A percentile compares a stretch with the other conserved stretches of the same genome.
Conservation (phyloP, 2,329 filamentous ascomycete genomes). For the Xylariaceae sp. region DNA sequence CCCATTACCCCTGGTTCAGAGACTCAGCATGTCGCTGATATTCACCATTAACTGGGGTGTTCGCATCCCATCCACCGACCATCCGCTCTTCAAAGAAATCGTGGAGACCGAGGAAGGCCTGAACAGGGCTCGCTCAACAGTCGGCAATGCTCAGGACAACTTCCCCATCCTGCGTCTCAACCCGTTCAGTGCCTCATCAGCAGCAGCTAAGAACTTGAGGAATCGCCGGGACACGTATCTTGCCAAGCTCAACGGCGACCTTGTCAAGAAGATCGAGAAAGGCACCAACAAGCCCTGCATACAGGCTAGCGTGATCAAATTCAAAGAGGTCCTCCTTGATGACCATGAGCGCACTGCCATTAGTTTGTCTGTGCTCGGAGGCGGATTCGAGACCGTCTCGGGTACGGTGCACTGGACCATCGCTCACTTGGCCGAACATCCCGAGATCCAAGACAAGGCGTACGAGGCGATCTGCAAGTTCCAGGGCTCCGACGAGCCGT, state of each 20-base stretch:
- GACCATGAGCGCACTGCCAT: slow-evolving; percentile 70
- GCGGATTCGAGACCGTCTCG: slow-evolving; percentile 75
- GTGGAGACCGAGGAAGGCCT: slow-evolving; percentile 69
- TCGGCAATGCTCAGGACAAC: slow-evolving; percentile 82
- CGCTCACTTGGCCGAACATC: slow-evolving; percentile 64
- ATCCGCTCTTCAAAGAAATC: slow-evolving; percentile 66
- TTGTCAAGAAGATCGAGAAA: slow-evolving; percentile 37
- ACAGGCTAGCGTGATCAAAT: slow-evolving; percentile 34
- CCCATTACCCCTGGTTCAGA: slow-evolving; percentile 66
- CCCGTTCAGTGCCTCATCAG: slow-evolving; percentile 28
- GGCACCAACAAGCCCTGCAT: slow-evolving; percentile 37
- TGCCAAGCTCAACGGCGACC: slow-evolving; percentile 60
- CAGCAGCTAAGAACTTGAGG: slow-evolving; percentile 59
- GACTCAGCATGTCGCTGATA: slow-evolving; percentile 68
- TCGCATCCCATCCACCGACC: slow-evolving; percentile 65
- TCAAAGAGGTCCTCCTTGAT: slow-evolving; percentile 40
- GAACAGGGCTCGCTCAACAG: slow-evolving; percentile 70
- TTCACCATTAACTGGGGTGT: slow-evolving; percentile 76
- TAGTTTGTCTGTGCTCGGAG: slow-evolving; percentile 75
- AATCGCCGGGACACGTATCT: slow-evolving; percentile 62
- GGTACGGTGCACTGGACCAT: slow-evolving; percentile 76
- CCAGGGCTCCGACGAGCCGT: slow-evolving; percentile 44
- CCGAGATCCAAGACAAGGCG: slow-evolving; percentile 64
- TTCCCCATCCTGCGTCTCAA: slow-evolving; percentile 69
- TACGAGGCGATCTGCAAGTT: slow-evolving; percentile 56